Conservation (phyloP, 75 land plant genomes). For the Pinus tabuliformis region DNA sequence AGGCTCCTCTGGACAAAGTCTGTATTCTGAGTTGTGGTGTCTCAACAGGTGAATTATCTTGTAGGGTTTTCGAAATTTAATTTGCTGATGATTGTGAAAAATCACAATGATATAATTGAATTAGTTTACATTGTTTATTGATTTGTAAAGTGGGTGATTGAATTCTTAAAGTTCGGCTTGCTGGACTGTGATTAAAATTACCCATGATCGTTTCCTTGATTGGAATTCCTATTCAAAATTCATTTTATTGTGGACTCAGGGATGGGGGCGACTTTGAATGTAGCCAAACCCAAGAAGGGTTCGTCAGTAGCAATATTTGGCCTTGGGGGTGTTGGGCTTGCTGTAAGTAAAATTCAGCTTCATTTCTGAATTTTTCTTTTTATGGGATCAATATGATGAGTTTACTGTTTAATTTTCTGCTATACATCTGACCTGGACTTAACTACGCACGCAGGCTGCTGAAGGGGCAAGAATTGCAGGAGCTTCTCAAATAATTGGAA, state of each 20-base stretch:
- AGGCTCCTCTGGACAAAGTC: constrained; percentile 50
- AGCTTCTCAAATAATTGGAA: too few species aligned
- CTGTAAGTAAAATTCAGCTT: constrained; percentile 35
- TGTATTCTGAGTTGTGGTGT: constrained; percentile 59
- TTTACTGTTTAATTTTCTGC: too few species aligned
- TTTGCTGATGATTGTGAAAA: not conserved
- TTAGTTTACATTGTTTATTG: too few species aligned
- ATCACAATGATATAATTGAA: too few species aligned
- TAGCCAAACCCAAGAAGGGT: constrained; percentile 67
- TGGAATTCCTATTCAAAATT: not conserved
- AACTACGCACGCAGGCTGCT: too few species aligned
- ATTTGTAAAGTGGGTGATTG: too few species aligned
- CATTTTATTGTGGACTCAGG: constrained; percentile 25
- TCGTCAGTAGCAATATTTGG: constrained; percentile 82
- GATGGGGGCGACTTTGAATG: constrained; percentile 70
- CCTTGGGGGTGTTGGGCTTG: constrained; percentile 80
- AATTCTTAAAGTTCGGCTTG: not conserved
- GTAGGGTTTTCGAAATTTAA: constrained; percentile 14
- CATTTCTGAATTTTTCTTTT: too few species aligned
- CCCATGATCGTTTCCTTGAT: too few species aligned
- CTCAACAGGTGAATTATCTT: constrained; percentile 33
- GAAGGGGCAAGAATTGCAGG: too few species aligned
- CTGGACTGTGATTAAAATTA: not conserved
- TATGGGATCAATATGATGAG: too few species aligned
- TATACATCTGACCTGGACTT: too few species aligned